Conservation (phyloP, 345 rosid species). For the Erodium maritimum region DNA sequence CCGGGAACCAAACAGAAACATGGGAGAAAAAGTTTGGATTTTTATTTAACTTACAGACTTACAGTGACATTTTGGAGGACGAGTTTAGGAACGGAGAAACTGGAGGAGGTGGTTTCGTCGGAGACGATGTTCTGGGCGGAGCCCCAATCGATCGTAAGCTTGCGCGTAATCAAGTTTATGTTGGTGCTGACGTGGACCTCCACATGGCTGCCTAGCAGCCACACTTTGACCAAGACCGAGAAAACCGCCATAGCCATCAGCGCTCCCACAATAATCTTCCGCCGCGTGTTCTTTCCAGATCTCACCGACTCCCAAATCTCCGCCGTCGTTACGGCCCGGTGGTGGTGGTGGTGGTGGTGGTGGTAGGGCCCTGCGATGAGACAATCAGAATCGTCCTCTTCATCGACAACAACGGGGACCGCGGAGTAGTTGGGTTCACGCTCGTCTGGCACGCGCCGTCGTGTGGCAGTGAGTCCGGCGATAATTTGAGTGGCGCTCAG, state of each 20-base stretch:
- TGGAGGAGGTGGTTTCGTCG: constrained; percentile 16
- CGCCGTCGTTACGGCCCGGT: constrained; percentile 30
- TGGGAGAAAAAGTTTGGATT: not conserved
- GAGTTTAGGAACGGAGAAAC: constrained; percentile 35
- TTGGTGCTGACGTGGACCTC: constrained; percentile 15
- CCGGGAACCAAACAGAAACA: constrained; percentile 19
- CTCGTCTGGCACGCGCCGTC: constrained; percentile 61
- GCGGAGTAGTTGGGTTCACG: constrained; percentile 28
- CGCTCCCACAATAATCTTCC: constrained; percentile 25
- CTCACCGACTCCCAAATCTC: constrained; percentile 32
- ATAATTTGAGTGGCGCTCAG: constrained; percentile 31
- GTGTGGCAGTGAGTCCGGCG: constrained; percentile 38
- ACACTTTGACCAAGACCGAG: constrained; percentile 47
- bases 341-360: constrained; percentile 10
- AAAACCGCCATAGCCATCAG: constrained; percentile 42
- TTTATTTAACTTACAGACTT: too few relatives aligned
- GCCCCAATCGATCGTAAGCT: constrained; percentile 52
- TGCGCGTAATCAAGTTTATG: constrained; percentile 17
- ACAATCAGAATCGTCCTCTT: too few relatives aligned
- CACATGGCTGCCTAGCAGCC: constrained; percentile 28
- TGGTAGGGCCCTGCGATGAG: too few relatives aligned
- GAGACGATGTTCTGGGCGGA: constrained; percentile 46
- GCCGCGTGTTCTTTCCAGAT: constrained; percentile 41
- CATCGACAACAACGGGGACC: constrained; percentile 21
- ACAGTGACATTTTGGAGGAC: constrained; percentile 50